These are phyloP conservation scores for Thermoascus crustaceus DNA, from an alignment of 2,329 filamentous ascomycete genomes.

Conservation along the genomic window DNA sequence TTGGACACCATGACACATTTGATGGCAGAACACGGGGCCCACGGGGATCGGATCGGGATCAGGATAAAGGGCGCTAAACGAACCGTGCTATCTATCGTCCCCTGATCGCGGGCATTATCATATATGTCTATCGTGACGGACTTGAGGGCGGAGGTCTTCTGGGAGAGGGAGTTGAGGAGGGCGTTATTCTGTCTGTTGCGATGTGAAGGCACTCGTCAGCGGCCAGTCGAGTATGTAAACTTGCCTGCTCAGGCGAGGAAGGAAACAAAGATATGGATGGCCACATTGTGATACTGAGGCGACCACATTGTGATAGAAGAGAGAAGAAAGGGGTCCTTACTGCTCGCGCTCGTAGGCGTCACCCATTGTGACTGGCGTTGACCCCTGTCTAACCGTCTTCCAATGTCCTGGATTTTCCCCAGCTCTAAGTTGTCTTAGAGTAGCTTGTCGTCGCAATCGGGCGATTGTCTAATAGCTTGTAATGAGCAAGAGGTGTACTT, in stretches of 20 bases:
- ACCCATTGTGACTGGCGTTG: conserved; percentile 48
- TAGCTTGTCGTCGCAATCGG: no score
- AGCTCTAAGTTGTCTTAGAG: no score
- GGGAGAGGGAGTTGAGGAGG: conserved; percentile 80
- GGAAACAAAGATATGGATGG: no score
- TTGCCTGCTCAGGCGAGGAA: not conserved
- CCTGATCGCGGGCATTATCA: conserved; percentile 83
- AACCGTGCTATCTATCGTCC: conserved; percentile 81
- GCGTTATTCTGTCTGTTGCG: conserved; percentile 74
- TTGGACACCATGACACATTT: no score
- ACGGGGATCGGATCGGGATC: not conserved
- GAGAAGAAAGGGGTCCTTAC: conserved; percentile 35
- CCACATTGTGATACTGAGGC: no score
- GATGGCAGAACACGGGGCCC: no score
- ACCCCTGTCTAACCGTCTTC: not conserved
- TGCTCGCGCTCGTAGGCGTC: conserved; percentile 70
- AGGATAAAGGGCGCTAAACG: conserved; percentile 21
- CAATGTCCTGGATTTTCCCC: no score
- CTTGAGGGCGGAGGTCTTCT: conserved; percentile 85
- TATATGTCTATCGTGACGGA: conserved; percentile 97
- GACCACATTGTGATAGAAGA: no score
- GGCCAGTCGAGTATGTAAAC: conserved; percentile 3
- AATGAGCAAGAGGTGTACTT: no score
- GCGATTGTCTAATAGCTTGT: no score
- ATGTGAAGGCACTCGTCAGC: conserved; percentile 7